Percentiles rank a stretch among this genome's conserved stretches.
phyloP scores from a whole-genome alignment of 139 green algal species.

The Micromonas pusilla region DNA sequence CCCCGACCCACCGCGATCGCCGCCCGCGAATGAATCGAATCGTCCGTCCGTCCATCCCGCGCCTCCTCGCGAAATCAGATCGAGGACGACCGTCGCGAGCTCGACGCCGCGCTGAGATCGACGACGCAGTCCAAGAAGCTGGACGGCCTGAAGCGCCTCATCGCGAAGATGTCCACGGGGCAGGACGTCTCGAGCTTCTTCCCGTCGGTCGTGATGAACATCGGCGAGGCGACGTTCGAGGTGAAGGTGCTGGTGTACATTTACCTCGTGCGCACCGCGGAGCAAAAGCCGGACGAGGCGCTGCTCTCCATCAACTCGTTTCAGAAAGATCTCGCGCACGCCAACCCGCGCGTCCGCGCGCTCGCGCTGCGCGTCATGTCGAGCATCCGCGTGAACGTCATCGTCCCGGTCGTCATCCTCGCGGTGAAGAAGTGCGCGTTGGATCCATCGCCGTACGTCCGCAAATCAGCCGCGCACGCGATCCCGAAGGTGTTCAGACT shows the following conservation, averaged over 20 bases:
- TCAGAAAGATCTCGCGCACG: constrained; percentile 41
- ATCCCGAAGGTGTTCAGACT: constrained; percentile 30
- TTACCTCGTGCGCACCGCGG: constrained; percentile 44
- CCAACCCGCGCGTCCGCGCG: constrained; percentile 36
- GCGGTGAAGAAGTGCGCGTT: constrained; percentile 33
- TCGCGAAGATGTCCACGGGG: constrained; percentile 15
- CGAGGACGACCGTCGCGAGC: constrained; percentile 5
- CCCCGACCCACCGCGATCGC: no score
- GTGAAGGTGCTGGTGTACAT: constrained; percentile 47
- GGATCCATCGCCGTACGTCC: constrained; percentile 37
- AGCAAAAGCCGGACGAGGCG: constrained; percentile 44
- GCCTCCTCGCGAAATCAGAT: no score
- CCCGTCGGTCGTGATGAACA: constrained; percentile 40
- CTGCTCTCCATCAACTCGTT: constrained; percentile 48
- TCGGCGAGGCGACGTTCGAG: constrained; percentile 34
- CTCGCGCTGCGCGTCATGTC: constrained; percentile 44
- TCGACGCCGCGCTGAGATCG: not conserved
- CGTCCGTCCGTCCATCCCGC: no score
- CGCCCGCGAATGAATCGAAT: no score
- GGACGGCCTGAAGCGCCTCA: constrained; percentile 23
- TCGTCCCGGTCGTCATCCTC: constrained; percentile 34
- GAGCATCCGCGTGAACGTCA: constrained; percentile 35
- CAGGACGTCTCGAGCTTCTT: constrained; percentile 27
- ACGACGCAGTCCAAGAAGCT: not conserved
- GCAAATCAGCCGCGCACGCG: constrained; percentile 30